Evolutionary conservation across 768 basidiomycete species (phyloP).

Genomic region (Podaxis pistillaris): DNA sequence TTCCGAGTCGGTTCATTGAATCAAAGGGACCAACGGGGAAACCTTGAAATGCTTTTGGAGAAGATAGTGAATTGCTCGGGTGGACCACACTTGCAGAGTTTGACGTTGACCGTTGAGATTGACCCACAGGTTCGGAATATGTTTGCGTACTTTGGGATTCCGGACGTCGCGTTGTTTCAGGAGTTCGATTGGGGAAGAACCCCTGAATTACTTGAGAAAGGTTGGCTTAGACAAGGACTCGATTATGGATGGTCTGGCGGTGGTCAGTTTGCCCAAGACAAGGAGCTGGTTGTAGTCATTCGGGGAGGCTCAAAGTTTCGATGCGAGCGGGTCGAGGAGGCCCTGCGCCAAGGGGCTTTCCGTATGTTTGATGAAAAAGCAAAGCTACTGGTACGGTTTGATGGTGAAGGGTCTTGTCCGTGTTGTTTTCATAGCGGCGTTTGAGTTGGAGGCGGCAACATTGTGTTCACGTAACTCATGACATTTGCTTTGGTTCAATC

Average conservation of each 20-base stretch:
- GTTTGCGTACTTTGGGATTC: conserved; percentile 1
- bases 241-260: not conserved
- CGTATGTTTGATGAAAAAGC: not conserved
- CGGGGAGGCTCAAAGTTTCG: not conserved
- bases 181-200: not conserved
- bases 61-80: not conserved
- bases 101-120: not conserved
- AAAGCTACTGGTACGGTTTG: not conserved
- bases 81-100: not conserved
- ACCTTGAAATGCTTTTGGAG: not conserved
- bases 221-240: not conserved
- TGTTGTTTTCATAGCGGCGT: not conserved
- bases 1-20: conserved; percentile 4
- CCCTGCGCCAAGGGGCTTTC: not conserved
- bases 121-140: not conserved
- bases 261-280: not conserved
- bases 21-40: not conserved
- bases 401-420: not conserved
- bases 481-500: not conserved
- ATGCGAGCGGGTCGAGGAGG: not conserved
- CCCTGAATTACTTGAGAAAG: not conserved
- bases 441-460: not conserved
- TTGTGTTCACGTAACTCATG: not conserved
- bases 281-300: not conserved
- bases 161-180: not conserved